Percentiles rank a stretch among this genome's conserved stretches.
phyloP scores from a whole-genome alignment of 345 rosid species.

The Pistacia integerrima region DNA sequence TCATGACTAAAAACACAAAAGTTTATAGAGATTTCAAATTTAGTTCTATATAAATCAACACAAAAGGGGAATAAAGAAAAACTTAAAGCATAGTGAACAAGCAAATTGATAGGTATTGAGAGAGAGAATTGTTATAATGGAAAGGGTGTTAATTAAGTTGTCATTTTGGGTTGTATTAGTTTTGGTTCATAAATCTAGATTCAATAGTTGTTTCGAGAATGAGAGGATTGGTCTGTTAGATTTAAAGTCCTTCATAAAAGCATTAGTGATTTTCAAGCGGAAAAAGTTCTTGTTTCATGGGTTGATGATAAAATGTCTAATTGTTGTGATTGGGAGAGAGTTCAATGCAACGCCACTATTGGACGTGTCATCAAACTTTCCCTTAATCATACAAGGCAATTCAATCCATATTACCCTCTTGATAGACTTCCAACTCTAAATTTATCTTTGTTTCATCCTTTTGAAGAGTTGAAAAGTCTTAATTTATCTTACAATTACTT shows the following conservation, averaged over 20 bases:
- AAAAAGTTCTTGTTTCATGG: constrained; percentile 2
- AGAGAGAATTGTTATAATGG: no score
- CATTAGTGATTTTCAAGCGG: background rate
- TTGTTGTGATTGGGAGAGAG: constrained; percentile 14
- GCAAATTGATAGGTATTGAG: no score
- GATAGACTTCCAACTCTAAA: constrained; percentile 5
- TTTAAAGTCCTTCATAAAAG: constrained; percentile 17
- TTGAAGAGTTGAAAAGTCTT: constrained; percentile 8
- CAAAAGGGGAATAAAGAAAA: no score
- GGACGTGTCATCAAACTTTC: constrained; percentile 1
- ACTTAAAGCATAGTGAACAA: no score
- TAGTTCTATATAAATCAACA: no score
- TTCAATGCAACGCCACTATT: constrained; percentile 7
- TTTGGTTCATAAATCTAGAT: background rate
- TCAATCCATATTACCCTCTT: no score
- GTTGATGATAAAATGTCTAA: background rate
- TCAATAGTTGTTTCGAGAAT: background rate
- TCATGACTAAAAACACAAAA: no score
- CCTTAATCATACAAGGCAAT: background rate
- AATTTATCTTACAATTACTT: background rate
- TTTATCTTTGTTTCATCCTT: constrained; percentile 14
- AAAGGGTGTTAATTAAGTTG: background rate
- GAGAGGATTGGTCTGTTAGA: constrained; percentile 31
- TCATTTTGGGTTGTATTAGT: background rate
- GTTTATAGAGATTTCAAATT: no score